These are phyloP conservation scores for Microbotryum scabiosae DNA, from an alignment of 1,284 basidiomycete genomes.

Conservation along the genomic window DNA sequence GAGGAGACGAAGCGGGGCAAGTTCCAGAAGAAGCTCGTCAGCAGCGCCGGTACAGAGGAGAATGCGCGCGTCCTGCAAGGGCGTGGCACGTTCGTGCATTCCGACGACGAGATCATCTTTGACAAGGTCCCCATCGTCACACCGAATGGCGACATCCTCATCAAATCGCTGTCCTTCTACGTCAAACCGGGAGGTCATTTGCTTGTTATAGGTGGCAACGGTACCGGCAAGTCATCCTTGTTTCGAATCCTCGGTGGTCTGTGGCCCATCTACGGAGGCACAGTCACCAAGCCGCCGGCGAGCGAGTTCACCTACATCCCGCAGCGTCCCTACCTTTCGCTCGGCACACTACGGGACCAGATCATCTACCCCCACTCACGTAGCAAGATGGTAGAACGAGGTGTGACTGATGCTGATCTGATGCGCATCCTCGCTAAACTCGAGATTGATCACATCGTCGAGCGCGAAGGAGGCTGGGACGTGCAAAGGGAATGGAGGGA, in stretches of 20 bases:
- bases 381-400: constrained; percentile 61
- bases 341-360: constrained; percentile 90
- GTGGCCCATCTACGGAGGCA: constrained; percentile 92
- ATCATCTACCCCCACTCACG: constrained; percentile 70
- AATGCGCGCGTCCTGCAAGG: constrained; percentile 67
- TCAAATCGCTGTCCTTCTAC: constrained; percentile 68
- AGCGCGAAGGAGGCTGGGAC: constrained; percentile 96
- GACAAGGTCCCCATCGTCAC: constrained; percentile 90
- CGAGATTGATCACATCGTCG: constrained; percentile 79
- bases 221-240: constrained; percentile 81
- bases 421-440: constrained; percentile 65
- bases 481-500: constrained; percentile 78
- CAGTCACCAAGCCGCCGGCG: constrained; percentile 84
- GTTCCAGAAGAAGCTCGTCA: constrained; percentile 81
- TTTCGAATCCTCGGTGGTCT: constrained; percentile 93
- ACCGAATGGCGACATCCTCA: constrained; percentile 87
- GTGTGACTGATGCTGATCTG: constrained; percentile 68
- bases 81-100: constrained; percentile 69
- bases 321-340: constrained; percentile 85
- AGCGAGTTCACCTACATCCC: constrained; percentile 90
- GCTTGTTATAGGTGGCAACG: constrained; percentile 65
- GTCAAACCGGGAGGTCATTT: constrained; percentile 72
- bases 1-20: constrained; percentile 72
- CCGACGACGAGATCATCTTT: constrained; percentile 75
- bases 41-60: constrained; percentile 59